phyloP scores from a whole-genome alignment of 2,329 filamentous ascomycete genomes.

The Cladosporium sp. region DNA sequence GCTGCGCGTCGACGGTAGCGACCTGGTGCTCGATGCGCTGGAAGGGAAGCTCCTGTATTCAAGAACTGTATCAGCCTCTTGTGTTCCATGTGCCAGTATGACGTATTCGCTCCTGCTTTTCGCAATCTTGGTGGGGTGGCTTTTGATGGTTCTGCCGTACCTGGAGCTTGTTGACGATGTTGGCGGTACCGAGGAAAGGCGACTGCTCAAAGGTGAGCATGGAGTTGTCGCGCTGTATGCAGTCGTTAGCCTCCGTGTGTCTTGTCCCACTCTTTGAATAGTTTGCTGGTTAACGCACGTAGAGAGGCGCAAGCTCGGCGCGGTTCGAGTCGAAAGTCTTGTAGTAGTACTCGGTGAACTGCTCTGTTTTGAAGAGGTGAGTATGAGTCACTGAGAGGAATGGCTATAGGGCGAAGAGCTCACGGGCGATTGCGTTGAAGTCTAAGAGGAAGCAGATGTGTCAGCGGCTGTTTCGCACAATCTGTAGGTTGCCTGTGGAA shows the following conservation, averaged over 20 bases:
- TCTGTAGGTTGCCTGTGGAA: background rate
- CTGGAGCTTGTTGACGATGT: conserved; percentile 77
- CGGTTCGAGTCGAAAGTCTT: conserved; percentile 78
- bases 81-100: background rate
- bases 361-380: conserved; percentile 57
- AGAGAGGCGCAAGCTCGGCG: conserved; percentile 66
- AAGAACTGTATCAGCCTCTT: background rate
- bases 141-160: conserved; percentile 50
- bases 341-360: conserved; percentile 93
- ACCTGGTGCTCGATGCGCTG: conserved; percentile 77
- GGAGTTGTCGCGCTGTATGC: conserved; percentile 70
- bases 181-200: conserved; percentile 62
- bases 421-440: conserved; percentile 37
- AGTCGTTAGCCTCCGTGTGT: background rate
- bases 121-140: background rate
- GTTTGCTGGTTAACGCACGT: conserved; percentile 62
- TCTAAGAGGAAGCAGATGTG: conserved; percentile 28
- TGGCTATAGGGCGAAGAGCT: background rate
- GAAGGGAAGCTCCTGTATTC: conserved; percentile 71
- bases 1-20: conserved; percentile 80
- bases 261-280: background rate
- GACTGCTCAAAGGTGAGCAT: conserved; percentile 90
- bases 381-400: conserved; percentile 10
- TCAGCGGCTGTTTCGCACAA: conserved; percentile 3
- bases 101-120: conserved; percentile 17